Base-by-base conservation (phyloP, 1,284 basidiomycete genomes). In the Marasmius sp. region DNA sequence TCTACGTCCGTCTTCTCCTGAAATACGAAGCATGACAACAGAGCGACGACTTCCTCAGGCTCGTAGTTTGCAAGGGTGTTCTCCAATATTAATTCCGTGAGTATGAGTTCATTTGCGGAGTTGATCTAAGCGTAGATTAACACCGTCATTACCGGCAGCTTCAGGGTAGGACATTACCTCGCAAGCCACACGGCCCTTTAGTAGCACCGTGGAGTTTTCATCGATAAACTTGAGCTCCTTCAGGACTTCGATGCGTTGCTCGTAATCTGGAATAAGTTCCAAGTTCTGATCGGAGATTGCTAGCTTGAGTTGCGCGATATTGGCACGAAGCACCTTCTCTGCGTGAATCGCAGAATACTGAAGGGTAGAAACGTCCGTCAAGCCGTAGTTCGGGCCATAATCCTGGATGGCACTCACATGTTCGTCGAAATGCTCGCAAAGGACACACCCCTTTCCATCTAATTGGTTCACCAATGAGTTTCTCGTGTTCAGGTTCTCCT, bases 121-220 rank as follows among this genome's bases (percentile, higher is more conserved):
- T 99, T 99, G 75, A 99, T 98, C 94, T 96, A 59, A 43, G 18
- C 55, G 33, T 37, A 48, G 11, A 60, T 27, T 27, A 27, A 27
- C 27, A 39, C 10, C 38, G 39, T 49, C 47, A 27, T 48, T 37
- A 37, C 52, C 33, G 18, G 9, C 39, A 52, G 36, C 36, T 27
- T 7, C 20, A 59, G 48, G 58, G 37, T 49, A 22, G 38, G 45
- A 39, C 61, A 63, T 57, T 62, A 94, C 94, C 81, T 99, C 97
- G 80, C 97, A 99, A 20, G 97, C 97, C 10, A 99, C 97, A 52
- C 97, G 87, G 11, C 97, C 97, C 73, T 99, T 99, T 63, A 99
- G 84, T 27, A 95, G 84, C 1, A 99, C 96, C 0, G 95, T 98
- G 37, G 93, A 91, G 68, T 97, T 93, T 53, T 95, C 92, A 72